A percentile compares a stretch with the other conserved stretches of the same genome.
Conservation (phyloP, 768 basidiomycete species). For the Suillus ampliporus region DNA sequence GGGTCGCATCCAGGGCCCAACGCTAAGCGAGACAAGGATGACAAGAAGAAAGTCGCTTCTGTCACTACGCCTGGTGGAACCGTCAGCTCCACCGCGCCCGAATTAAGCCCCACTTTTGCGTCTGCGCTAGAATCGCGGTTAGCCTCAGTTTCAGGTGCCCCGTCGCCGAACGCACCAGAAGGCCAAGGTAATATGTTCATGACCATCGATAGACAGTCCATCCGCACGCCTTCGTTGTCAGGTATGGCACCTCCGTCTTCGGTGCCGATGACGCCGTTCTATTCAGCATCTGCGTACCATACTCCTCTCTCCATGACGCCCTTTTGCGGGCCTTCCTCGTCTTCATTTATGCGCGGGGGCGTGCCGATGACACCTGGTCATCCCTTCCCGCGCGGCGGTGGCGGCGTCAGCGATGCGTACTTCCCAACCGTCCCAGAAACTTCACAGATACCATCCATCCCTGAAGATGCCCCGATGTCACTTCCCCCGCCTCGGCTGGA, state of each 20-base stretch:
- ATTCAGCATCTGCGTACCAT: background rate
- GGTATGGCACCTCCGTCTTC: background rate
- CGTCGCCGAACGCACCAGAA: background rate
- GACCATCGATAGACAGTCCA: background rate
- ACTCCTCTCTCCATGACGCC: slow-evolving; percentile 5
- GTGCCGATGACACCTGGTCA: background rate
- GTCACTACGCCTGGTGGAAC: background rate
- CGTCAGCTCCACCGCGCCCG: background rate
- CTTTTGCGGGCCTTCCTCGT: background rate
- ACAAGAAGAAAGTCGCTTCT: slow-evolving; percentile 20
- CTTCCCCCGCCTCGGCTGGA: background rate
- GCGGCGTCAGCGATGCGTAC: background rate
- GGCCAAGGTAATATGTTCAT: background rate
- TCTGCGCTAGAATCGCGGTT: background rate
- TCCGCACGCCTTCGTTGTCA: background rate
- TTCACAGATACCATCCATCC: background rate
- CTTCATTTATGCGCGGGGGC: background rate
- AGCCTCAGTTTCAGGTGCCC: background rate
- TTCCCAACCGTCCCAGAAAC: background rate
- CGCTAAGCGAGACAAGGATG: slow-evolving; percentile 20
- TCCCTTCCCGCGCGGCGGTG: background rate
- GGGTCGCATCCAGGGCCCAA: slow-evolving; percentile 30
- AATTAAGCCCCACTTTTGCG: background rate
- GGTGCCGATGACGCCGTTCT: background rate
- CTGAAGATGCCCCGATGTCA: background rate